A percentile compares a stretch with the other conserved stretches of the same genome.
These are phyloP conservation scores for Chaetomium tenue DNA, from an alignment of 495 filamentous ascomycete genomes.

Conservation along the genomic window DNA sequence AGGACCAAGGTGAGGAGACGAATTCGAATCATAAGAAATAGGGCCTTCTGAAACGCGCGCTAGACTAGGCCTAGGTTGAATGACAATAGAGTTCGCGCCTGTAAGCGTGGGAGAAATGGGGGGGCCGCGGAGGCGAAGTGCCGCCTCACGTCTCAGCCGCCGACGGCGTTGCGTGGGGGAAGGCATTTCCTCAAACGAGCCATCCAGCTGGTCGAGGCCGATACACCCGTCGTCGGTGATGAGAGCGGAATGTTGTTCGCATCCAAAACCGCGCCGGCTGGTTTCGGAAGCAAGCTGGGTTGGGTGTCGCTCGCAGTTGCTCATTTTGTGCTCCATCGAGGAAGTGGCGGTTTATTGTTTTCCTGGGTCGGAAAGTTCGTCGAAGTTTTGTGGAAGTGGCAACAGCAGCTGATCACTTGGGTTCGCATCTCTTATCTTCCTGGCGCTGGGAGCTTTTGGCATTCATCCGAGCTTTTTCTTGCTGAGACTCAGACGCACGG, in stretches of 20 bases:
- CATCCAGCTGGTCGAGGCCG: constrained; percentile 10
- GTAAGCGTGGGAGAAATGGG: background rate
- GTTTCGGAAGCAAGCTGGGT: background rate
- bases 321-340: background rate
- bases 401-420: too few species aligned
- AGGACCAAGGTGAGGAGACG: background rate
- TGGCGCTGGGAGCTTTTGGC: too few species aligned
- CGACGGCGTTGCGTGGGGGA: background rate
- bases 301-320: background rate
- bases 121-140: constrained; percentile 5
- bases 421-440: too few species aligned
- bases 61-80: background rate
- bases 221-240: background rate
- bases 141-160: background rate
- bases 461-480: too few species aligned
- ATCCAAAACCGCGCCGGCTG: background rate
- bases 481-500: too few species aligned
- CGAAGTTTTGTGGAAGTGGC: background rate
- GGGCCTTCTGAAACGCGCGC: background rate
- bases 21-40: background rate
- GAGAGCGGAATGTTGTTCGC: background rate
- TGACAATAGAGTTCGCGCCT: background rate
- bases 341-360: background rate
- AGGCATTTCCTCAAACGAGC: background rate
- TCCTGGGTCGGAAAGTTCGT: background rate